Conservation (phyloP, 2,329 filamentous ascomycete genomes). For the Blastomyces silverae region DNA sequence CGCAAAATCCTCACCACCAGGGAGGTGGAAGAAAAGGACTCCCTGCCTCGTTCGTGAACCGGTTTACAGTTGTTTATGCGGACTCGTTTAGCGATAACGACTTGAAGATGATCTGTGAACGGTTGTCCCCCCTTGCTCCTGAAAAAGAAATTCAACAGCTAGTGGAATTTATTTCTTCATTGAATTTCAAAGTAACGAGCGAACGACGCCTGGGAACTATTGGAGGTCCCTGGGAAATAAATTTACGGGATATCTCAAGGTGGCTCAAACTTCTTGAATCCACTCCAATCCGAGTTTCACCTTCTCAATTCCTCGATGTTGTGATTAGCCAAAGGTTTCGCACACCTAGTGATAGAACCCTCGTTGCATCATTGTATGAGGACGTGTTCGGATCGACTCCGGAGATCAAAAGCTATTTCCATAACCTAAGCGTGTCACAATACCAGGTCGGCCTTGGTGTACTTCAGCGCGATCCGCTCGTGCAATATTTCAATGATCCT, state of each 20-base stretch:
- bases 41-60: conserved; percentile 92
- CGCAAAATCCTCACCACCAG: conserved; percentile 96
- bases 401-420: conserved; percentile 57
- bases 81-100: conserved; percentile 80
- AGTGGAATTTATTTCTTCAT: conserved; percentile 70
- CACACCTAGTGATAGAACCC: conserved; percentile 57
- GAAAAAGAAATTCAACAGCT: conserved; percentile 56
- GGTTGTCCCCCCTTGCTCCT: conserved; percentile 63
- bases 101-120: conserved; percentile 70
- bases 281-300: conserved; percentile 53
- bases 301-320: conserved; percentile 70
- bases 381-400: conserved; percentile 52
- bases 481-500: conserved; percentile 33
- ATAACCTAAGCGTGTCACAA: conserved; percentile 58
- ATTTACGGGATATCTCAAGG: conserved; percentile 78
- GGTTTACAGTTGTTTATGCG: conserved; percentile 95
- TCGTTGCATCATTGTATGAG: conserved; percentile 60
- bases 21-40: conserved; percentile 91
- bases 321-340: conserved; percentile 87
- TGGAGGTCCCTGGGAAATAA: conserved; percentile 90
- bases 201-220: conserved; percentile 48
- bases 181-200: conserved; percentile 64
- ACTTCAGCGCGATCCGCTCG: conserved; percentile 51
- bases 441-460: conserved; percentile 75
- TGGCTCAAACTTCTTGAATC: conserved; percentile 71